Base-by-base conservation (phyloP, 371 early-diverging fungal species). In the Smittium culicis region DNA sequence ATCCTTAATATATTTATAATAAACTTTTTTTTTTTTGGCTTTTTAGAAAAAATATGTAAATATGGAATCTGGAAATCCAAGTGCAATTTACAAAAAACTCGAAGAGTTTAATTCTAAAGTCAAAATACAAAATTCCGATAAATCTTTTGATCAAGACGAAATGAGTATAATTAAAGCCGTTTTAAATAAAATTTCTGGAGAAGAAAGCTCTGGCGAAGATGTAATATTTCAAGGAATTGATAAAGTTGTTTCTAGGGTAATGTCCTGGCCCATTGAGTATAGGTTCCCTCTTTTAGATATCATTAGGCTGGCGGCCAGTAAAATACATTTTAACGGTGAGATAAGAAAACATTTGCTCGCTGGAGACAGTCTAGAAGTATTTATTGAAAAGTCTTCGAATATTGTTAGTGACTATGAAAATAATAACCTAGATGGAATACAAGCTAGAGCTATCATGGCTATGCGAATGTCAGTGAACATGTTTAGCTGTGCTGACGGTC, bases 231-330 rank as follows among this genome's bases (percentile, higher is more conserved):
- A 5, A 45, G 45, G 45, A 5, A 45, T 45, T 11, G 5, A 11
- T 11, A 45, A 45, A 45, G 20, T 45, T 11, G 11, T 45, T 5
- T 20, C 5, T 5, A 20, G 45, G 5, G 45, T 20, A 5, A 45
- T 11, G 20, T 11, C 11, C 20, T 81, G 81, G 81, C 76, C 82
- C 17, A 35, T 29, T 17, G 74, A 70, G 27, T 64, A 66, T 34
- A 84, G 92, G 2, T 93, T 93, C 75, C 95, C 95, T 65, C 90
- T 83, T 1, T 75, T 96, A 61, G 96, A 96, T 69, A 72, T 94
- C 24, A 70, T 94, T 27, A 86, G 96, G 1, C 76, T 94, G 11
- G 67, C 81, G 2, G 80, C 84, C 2, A 2, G 34, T 33, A 27
- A 35, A 33, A n/a, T 11, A 31, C 14, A 33, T 5, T n/a, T n/a